phyloP scores from a whole-genome alignment of 345 rosid species.

The Excoecaria agallocha region DNA sequence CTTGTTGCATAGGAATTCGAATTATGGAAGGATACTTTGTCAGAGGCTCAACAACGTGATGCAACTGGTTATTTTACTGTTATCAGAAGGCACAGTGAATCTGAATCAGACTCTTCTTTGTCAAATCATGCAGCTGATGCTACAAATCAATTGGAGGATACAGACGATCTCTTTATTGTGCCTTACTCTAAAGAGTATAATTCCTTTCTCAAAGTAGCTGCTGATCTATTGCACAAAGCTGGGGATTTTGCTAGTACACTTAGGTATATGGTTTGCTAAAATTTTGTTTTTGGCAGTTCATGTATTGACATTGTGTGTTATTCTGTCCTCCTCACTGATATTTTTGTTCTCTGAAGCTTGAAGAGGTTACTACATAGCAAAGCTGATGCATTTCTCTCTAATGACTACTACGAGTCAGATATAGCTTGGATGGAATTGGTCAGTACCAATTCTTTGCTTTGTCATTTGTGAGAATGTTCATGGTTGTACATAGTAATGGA shows the following conservation, averaged over 20 bases:
- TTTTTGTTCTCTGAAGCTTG: slow-evolving; percentile 51
- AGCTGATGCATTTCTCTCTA: slow-evolving; percentile 87
- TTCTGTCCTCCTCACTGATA: slow-evolving; percentile 5
- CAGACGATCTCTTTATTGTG: slow-evolving; percentile 50
- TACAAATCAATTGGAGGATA: slow-evolving; percentile 29
- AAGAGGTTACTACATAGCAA: slow-evolving; percentile 81
- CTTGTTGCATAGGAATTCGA: slow-evolving; percentile 62
- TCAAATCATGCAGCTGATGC: slow-evolving; percentile 28
- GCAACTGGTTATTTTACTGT: slow-evolving; percentile 77
- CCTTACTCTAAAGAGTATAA: slow-evolving; percentile 72
- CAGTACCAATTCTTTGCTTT: slow-evolving; percentile 17
- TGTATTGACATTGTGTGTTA: neutral
- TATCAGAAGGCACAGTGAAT: slow-evolving; percentile 64
- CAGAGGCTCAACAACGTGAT: slow-evolving; percentile 49
- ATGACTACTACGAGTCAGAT: slow-evolving; percentile 85
- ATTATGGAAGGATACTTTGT: slow-evolving; percentile 56
- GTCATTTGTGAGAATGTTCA: neutral
- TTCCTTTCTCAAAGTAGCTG: slow-evolving; percentile 54
- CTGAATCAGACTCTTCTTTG: slow-evolving; percentile 38
- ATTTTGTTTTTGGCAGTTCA: neutral
- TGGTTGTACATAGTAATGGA: neutral
- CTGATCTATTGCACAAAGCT: slow-evolving; percentile 78
- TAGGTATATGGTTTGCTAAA: slow-evolving; percentile 45
- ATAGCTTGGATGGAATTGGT: slow-evolving; percentile 99
- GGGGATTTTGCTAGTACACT: slow-evolving; percentile 66